These are phyloP conservation scores for Erythrobasidium hasegawianum DNA, from an alignment of 1,284 basidiomycete species.

Conservation along the genomic window DNA sequence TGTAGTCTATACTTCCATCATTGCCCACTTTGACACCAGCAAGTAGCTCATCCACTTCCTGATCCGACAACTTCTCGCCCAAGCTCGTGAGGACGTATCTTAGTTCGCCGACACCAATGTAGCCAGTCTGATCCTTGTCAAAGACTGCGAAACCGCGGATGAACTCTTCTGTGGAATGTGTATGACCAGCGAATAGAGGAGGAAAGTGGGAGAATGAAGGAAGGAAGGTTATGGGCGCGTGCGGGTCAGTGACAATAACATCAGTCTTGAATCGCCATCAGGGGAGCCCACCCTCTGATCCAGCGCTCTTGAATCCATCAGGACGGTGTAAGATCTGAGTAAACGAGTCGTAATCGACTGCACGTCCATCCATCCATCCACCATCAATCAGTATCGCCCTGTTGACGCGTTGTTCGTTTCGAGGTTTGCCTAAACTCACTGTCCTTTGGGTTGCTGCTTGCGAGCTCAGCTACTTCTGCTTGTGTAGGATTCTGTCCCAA, in stretches of 20 bases:
- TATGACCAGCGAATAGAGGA: background rate
- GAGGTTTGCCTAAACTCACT: slow-evolving; percentile 55
- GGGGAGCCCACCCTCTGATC: slow-evolving; percentile 67
- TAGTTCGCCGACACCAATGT: slow-evolving; percentile 85
- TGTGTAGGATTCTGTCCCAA: slow-evolving; percentile 98
- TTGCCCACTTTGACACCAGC: slow-evolving; percentile 82
- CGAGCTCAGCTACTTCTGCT: slow-evolving; percentile 84
- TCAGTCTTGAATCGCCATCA: background rate
- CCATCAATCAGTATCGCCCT: slow-evolving; percentile 9
- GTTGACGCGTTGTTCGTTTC: slow-evolving; percentile 24
- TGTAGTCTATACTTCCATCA: slow-evolving; percentile 32
- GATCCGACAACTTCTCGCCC: slow-evolving; percentile 95
- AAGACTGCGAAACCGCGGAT: slow-evolving; percentile 99
- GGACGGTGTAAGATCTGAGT: slow-evolving; percentile 87
- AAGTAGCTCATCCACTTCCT: slow-evolving; percentile 95
- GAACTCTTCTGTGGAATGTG: slow-evolving; percentile 75
- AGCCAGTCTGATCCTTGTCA: slow-evolving; percentile 95
- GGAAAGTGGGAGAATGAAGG: slow-evolving; percentile 4
- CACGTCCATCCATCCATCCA: no score
- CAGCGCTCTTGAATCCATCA: slow-evolving; percentile 93
- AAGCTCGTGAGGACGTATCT: slow-evolving; percentile 93
- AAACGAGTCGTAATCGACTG: slow-evolving; percentile 87
- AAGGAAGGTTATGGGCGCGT: slow-evolving; percentile 1
- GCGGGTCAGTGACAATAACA: slow-evolving; percentile 11
- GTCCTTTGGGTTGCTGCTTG: slow-evolving; percentile 67